Percentiles rank a stretch among this genome's conserved stretches.
phyloP scores from a whole-genome alignment of 2,329 filamentous ascomycete species.

The Sarocladiaceae sp. region DNA sequence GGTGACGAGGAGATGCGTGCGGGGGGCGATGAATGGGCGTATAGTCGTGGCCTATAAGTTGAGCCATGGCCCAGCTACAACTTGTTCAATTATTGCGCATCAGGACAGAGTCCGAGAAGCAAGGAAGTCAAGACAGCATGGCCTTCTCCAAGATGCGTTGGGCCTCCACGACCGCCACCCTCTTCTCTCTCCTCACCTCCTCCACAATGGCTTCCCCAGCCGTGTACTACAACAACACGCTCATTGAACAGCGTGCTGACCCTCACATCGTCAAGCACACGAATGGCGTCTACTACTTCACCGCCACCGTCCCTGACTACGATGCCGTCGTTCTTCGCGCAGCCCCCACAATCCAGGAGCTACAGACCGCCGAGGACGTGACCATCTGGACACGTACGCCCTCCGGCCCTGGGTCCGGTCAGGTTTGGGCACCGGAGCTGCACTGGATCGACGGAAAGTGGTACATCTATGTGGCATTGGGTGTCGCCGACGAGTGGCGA shows the following conservation, averaged over 20 bases:
- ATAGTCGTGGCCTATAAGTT: no score
- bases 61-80: no score
- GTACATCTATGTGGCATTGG: constrained; percentile 45
- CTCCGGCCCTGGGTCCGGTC: constrained; percentile 33
- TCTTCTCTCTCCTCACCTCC: not conserved
- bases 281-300: constrained; percentile 16
- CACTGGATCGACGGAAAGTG: constrained; percentile 43
- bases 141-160: constrained; percentile 4
- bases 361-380: constrained; percentile 13
- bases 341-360: constrained; percentile 13
- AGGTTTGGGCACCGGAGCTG: constrained; percentile 49
- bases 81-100: no score
- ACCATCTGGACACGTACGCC: constrained; percentile 31
- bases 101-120: no score
- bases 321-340: constrained; percentile 13
- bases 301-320: constrained; percentile 14
- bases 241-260: constrained; percentile 22
- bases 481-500: constrained; percentile 13
- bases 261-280: constrained; percentile 24
- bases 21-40: no score
- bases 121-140: no score
- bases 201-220: constrained; percentile 14
- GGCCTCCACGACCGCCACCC: not conserved
- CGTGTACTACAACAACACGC: constrained; percentile 21
- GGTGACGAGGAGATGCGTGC: no score